Evolutionary conservation across 2,329 filamentous ascomycete genomes (phyloP), one percentile per base, ranked within the genome.

Genomic region (Graphium sp.): DNA sequence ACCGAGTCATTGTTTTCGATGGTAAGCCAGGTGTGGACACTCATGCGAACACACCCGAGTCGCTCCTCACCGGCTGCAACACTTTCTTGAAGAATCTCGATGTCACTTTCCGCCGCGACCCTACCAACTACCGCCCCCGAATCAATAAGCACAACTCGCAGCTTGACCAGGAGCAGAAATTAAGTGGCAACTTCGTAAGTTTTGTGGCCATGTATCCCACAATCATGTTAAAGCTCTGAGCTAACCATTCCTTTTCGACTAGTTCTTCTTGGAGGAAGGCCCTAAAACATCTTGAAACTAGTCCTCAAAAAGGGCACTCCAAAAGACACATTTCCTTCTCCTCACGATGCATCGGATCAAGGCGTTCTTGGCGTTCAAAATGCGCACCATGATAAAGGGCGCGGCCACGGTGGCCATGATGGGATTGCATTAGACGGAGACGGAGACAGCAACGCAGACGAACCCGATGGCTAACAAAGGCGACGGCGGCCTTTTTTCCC

Each of bases 111-210:
- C 82, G 89, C 46, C 84, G 91, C 51, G 89, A 98, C 48, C 89
- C 91, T 37, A 84, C 77, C 58, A 93, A 89, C 47, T 98, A 72
- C 69, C 77, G 89, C 36, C 89, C 91, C 37, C 83, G 91, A 58
- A 98, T 98, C 66, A 98, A 98, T 72, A 98, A 98, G 70, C 61
- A 73, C 47, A 76, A 85, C 55, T 89, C 80, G 49, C 89, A 98
- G 62, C 70, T 95, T 41, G 89, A 98, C 55, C 85, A 94, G 53
- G 89, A 95, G 51, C 89, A 98, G 67, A 98, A 98, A 67, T 43
- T 84, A 45, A 59, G 57, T 39, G 91, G 91, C 43, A 95, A 95
- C 60, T 98, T 79, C 62, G 76, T 82, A 63, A 63, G 74, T 69
- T 26, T 10, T 11, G 25, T n/a, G n/a, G n/a, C n/a, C n/a, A n/a